Conservation (phyloP, 805 yeast genomes). For the Sugiyamaella smithiae region DNA sequence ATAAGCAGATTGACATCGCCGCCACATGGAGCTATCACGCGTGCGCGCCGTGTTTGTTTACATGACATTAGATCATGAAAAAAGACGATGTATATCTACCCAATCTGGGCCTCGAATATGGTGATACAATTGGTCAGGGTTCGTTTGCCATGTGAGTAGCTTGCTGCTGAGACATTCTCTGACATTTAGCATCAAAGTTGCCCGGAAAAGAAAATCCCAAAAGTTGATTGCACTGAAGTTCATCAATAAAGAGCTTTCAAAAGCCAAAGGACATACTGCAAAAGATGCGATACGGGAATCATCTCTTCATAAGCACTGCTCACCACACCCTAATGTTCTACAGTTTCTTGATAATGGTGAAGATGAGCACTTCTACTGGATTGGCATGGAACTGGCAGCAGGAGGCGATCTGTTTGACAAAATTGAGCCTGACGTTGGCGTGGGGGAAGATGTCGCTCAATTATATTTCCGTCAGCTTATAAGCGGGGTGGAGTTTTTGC, state of each 20-base stretch:
- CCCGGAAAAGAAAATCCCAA: conserved; percentile 39
- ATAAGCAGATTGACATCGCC: too few relatives aligned
- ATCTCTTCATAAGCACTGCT: conserved; percentile 55
- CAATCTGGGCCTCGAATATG: conserved; percentile 30
- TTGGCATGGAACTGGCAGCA: conserved; percentile 63
- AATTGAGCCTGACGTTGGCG: conserved; percentile 72
- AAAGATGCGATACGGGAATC: conserved; percentile 43
- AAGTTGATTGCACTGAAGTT: conserved; percentile 57
- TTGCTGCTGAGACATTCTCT: not conserved
- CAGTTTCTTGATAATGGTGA: conserved; percentile 53
- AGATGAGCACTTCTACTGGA: conserved; percentile 57
- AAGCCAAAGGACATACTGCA: conserved; percentile 12
- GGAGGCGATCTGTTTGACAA: conserved; percentile 80
- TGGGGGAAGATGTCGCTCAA: conserved; percentile 62
- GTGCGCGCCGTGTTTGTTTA: too few relatives aligned
- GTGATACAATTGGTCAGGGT: conserved; percentile 62
- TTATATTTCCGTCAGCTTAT: conserved; percentile 66
- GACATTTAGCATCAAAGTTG: conserved; percentile 48
- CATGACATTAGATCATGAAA: conserved; percentile 2
- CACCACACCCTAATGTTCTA: conserved; percentile 59
- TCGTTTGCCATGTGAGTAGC: conserved; percentile 54
- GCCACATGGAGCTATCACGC: too few relatives aligned
- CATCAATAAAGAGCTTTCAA: conserved; percentile 38
- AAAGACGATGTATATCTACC: conserved; percentile 10
- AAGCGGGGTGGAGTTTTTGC: conserved; percentile 59